phyloP scores from a whole-genome alignment of 2,329 filamentous ascomycete genomes.

The Curvularia lunata region DNA sequence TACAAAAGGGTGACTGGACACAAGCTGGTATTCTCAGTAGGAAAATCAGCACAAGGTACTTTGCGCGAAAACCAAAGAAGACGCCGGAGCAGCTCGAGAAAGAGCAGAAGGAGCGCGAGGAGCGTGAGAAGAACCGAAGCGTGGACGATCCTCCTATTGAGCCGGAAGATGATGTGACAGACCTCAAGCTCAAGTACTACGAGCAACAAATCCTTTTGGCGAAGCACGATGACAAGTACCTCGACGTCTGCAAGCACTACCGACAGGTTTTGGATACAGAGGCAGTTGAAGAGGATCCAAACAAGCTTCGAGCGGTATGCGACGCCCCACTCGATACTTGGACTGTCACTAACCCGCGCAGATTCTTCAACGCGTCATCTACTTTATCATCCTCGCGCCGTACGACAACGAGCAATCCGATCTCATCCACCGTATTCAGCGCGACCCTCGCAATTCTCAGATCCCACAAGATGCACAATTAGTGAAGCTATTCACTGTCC shows the following conservation, averaged over 20 bases:
- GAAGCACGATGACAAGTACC: slow-evolving; percentile 96
- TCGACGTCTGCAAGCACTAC: slow-evolving; percentile 98
- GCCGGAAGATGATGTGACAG: slow-evolving; percentile 87
- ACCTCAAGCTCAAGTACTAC: slow-evolving; percentile 94
- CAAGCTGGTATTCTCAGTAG: slow-evolving; percentile 91
- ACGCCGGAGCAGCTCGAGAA: slow-evolving; percentile 87
- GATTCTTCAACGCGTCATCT: slow-evolving; percentile 93
- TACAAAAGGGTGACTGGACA: slow-evolving; percentile 94
- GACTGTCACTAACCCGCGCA: slow-evolving; percentile 44
- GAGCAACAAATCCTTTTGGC: slow-evolving; percentile 95
- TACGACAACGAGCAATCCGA: slow-evolving; percentile 99
- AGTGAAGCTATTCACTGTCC: slow-evolving; percentile 91
- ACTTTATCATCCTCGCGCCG: slow-evolving; percentile 94
- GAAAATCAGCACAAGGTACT: slow-evolving; percentile 96
- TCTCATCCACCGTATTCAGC: slow-evolving; percentile 88
- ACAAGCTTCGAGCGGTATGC: slow-evolving; percentile 83
- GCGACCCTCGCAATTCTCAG: slow-evolving; percentile 79
- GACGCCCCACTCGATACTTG: not conserved
- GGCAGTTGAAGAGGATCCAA: slow-evolving; percentile 86
- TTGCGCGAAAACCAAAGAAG: slow-evolving; percentile 89
- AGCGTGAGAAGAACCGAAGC: slow-evolving; percentile 81
- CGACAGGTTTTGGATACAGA: slow-evolving; percentile 95
- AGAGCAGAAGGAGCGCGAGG: slow-evolving; percentile 81
- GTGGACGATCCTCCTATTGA: slow-evolving; percentile 79
- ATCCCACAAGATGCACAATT: slow-evolving; percentile 83